These are phyloP conservation scores for Candida palmyrensis DNA, from an alignment of 805 yeast species.

Conservation along the genomic window DNA sequence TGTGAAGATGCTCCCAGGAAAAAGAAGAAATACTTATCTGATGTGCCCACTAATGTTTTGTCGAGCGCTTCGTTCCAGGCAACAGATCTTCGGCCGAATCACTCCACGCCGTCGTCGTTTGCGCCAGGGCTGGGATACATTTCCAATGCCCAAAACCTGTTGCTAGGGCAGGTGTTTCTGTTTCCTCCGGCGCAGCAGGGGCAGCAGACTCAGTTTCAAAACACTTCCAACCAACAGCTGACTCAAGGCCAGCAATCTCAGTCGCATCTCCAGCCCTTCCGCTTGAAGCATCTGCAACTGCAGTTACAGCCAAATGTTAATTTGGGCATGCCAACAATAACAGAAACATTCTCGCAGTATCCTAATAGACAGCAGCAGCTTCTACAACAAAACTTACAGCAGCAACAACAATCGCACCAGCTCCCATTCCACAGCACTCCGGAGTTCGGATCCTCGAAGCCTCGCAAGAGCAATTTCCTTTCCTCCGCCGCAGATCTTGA, in stretches of 20 bases:
- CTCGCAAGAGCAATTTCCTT: conserved; percentile 44
- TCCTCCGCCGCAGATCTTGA: conserved; percentile 73
- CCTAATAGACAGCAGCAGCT: no score
- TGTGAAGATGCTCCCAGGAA: conserved; percentile 92
- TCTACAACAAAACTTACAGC: no score
- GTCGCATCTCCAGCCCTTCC: no score
- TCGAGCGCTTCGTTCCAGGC: conserved; percentile 1
- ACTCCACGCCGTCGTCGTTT: conserved; percentile 1
- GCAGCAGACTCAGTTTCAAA: no score
- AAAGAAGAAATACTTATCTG: conserved; percentile 72
- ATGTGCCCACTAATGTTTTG: conserved; percentile 37
- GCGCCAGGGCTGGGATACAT: neutral
- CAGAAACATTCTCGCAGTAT: no score
- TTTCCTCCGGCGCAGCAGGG: no score
- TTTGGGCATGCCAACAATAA: neutral
- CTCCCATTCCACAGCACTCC: no score
- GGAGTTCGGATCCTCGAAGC: conserved; percentile 2
- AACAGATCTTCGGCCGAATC: conserved; percentile 12
- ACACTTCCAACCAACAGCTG: conserved; percentile 2
- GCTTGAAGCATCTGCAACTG: no score
- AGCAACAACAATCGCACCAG: no score
- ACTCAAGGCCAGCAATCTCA: conserved; percentile 6
- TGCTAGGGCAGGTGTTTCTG: no score
- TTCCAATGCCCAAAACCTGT: neutral
- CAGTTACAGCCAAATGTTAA: neutral